Base-by-base conservation (phyloP, 257 asterid species). In the Solanum infundibuliforme region DNA sequence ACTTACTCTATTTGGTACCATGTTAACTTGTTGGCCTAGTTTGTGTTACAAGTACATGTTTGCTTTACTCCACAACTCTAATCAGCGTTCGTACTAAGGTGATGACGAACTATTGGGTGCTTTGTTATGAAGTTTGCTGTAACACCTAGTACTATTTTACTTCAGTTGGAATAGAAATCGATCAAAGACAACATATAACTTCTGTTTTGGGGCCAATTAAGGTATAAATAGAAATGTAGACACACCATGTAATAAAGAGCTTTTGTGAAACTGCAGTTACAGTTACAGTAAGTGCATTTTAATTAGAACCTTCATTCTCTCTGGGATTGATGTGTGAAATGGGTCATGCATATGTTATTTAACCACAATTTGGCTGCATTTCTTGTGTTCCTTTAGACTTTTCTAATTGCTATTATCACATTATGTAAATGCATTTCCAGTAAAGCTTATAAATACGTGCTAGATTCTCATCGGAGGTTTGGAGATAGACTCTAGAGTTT, bases 1-100 rank as follows among this genome's bases (percentile, higher is more conserved):
- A 34, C 88, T 85, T 81, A n/a, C 87, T 77, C 86, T 79, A 62
- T 68, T 83, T 60, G 27, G 7, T 66, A 69, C 39, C 81, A 65
- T 82, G 12, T 31, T 36, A 21, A 75, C 73, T 60, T 85, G 71
- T 89, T 89, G 71, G 86, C 88, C 79, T 77, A 72, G 60, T 87
- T 87, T 58, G 75, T 46, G 83, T 41, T 73, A 3, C 71, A 85
- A 87, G 65, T 32, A 41, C 62, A 52, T 52, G 3, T 34, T 87
- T 84, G 84, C 76, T 90, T 88, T 88, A 87, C 58, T 88, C 88
- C 20, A 20, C 73, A 27, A 66, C 12, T 43, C 12, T 18, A 9
- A 79, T 36, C 71, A 41, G 23, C 12, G 8, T 77, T 65, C 1
- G 3, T 29, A 69, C 52, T 5, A 66, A 69, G 69, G 1, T 31